Evolutionary conservation across 495 filamentous ascomycete species (phyloP), one percentile per base, ranked within the genome.

Genomic region (Bombardia bombarda): DNA sequence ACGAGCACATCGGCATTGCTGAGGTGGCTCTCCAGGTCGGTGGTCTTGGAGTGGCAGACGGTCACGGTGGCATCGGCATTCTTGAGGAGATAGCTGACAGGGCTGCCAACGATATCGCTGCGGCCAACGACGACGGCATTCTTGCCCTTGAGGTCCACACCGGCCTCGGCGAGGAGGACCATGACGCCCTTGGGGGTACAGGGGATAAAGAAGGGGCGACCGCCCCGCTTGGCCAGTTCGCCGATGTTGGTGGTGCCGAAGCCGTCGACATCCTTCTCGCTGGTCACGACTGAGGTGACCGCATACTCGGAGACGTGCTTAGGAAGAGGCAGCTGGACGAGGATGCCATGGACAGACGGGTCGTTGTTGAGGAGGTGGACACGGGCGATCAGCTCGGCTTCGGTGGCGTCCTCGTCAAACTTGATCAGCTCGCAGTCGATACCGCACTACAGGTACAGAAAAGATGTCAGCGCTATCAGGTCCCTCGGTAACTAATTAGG

Each of bases 101-200:
- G 92, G 59, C 87, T 94, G 49, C 92, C 92, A 16, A 98, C 92
- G 50, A 97, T 97, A 53, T 98, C 92, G 60, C 89, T 95, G 16
- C 92, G 82, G 24, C 92, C 92, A 24, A 98, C 70, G 7, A 98
- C 93, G 0, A 97, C 90, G 10, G 90, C 93, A 53, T 89, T 83
- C 76, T 96, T 97, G 28, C 92, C 93, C 2, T 68, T 74, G 10
- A 90, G 70, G 35, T 93, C 75, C 10, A 97, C 82, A 16, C 87
- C 90, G 40, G 83, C 80, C 55, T 90, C 86, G 54, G 84, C 58
- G 31, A 98, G 70, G 47, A 98, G 75, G 28, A 86, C 85, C 88
- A 97, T 97, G 44, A 97, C 86, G 47, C 92, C 92, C 67, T 95
- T 88, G 7, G 92, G 93, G 2, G 92, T 98, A 70, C 92, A 98